These are phyloP conservation scores for Candida andamanensis DNA, from an alignment of 805 yeast species.

Conservation along the genomic window DNA sequence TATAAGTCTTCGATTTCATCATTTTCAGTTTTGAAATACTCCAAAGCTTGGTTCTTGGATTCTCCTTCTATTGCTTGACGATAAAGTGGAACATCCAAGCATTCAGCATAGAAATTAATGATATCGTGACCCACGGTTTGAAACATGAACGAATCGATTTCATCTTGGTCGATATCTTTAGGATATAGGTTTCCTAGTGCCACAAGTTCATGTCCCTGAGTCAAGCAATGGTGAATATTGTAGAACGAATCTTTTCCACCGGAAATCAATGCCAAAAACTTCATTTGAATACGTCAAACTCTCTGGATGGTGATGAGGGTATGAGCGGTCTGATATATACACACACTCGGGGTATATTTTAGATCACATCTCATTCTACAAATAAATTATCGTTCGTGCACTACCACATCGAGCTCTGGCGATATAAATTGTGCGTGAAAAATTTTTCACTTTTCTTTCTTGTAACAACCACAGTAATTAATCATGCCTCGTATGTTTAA, in stretches of 20 bases:
- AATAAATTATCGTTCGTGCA: conserved; percentile 1
- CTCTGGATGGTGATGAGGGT: not conserved
- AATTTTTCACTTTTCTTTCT: conserved; percentile 11
- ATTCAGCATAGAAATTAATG: conserved; percentile 56
- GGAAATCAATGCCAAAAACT: conserved; percentile 84
- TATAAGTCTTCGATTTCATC: conserved; percentile 90
- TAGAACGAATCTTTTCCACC: conserved; percentile 97
- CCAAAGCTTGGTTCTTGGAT: conserved; percentile 60
- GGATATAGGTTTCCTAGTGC: conserved; percentile 79
- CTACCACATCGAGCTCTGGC: conserved; percentile 1
- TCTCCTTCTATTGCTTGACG: conserved; percentile 59
- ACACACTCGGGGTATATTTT: not conserved
- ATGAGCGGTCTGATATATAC: conserved; percentile 1
- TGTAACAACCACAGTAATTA: conserved; percentile 8
- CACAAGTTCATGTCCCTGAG: conserved; percentile 76
- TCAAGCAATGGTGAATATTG: conserved; percentile 80
- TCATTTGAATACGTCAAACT: no score
- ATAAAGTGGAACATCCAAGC: conserved; percentile 77
- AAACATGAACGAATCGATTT: conserved; percentile 92
- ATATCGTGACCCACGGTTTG: conserved; percentile 95
- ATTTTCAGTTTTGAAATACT: conserved; percentile 58
- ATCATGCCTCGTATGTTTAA: conserved; percentile 61
- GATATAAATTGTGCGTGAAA: conserved; percentile 7
- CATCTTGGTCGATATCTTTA: conserved; percentile 37
- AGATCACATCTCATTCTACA: not conserved